These are phyloP conservation scores for Orbilia oligospora DNA, from an alignment of 2,329 filamentous ascomycete genomes.

Conservation along the genomic window DNA sequence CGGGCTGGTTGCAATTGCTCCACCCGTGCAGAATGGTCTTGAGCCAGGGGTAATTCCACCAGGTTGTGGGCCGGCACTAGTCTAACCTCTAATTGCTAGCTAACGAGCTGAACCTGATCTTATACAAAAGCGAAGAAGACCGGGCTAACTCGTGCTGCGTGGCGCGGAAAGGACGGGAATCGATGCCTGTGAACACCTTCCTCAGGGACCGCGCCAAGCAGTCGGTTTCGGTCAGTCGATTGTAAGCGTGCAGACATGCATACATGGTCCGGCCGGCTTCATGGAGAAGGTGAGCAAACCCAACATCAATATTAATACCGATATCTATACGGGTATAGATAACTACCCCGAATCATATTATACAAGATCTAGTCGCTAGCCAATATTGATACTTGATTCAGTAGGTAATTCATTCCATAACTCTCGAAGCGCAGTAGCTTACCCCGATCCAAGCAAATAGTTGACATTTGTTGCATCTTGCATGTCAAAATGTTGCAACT, in stretches of 20 bases:
- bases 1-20: conserved; percentile 5
- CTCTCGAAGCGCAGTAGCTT: not conserved
- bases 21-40: conserved; percentile 3
- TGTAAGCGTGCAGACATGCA: not conserved
- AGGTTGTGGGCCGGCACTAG: conserved; percentile 8
- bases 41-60: conserved; percentile 6
- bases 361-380: not conserved
- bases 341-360: too few relatives aligned
- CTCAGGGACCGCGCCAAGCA: conserved; percentile 28
- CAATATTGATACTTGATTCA: too few relatives aligned
- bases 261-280: not conserved
- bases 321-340: too few relatives aligned
- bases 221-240: not conserved
- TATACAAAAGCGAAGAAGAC: conserved; percentile 22
- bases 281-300: not conserved
- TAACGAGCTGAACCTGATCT: conserved; percentile 5
- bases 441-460: not conserved
- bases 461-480: conserved; percentile 5
- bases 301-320: not conserved
- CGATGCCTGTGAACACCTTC: conserved; percentile 48
- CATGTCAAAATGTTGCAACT: not conserved
- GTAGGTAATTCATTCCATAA: too few relatives aligned
- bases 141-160: conserved; percentile 5
- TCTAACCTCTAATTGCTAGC: not conserved
- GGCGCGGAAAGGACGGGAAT: conserved; percentile 53